Conservation (phyloP, 352 stramenopile species). For the Pythium scleroteichum region DNA sequence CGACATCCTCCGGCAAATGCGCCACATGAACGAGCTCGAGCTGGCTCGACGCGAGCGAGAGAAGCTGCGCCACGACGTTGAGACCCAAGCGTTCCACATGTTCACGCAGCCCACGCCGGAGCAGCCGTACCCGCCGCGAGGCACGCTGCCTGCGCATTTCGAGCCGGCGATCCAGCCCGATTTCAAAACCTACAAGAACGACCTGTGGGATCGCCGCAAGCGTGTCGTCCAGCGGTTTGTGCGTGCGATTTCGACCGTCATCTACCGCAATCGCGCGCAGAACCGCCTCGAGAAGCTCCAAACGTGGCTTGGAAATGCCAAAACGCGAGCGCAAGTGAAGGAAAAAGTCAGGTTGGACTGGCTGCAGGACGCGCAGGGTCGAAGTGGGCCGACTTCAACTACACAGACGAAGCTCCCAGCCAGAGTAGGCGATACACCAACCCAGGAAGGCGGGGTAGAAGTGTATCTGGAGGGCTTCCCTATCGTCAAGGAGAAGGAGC, state of each 20-base stretch:
- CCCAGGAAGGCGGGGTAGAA: neutral
- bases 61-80: slow-evolving; percentile 40
- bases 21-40: slow-evolving; percentile 36
- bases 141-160: slow-evolving; percentile 47
- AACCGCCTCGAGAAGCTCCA: slow-evolving; percentile 55
- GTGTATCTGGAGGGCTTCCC: slow-evolving; percentile 59
- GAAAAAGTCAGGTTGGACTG: slow-evolving; percentile 65
- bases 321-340: slow-evolving; percentile 51
- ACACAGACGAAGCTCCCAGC: neutral
- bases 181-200: slow-evolving; percentile 89
- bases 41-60: slow-evolving; percentile 42
- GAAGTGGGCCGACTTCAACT: neutral
- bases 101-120: slow-evolving; percentile 30
- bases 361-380: slow-evolving; percentile 25
- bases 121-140: slow-evolving; percentile 32
- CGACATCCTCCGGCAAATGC: slow-evolving; percentile 47
- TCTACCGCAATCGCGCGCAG: slow-evolving; percentile 68
- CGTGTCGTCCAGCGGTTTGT: slow-evolving; percentile 69
- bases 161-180: slow-evolving; percentile 40
- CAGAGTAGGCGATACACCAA: neutral
- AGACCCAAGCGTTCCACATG: slow-evolving; percentile 36
- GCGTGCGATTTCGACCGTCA: slow-evolving; percentile 67
- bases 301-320: slow-evolving; percentile 46
- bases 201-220: slow-evolving; percentile 77
- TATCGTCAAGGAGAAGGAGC: slow-evolving; percentile 58